Evolutionary conservation across 768 basidiomycete species (phyloP), one percentile per base, ranked within the genome.

Genomic region (Tubosaeta sp.): DNA sequence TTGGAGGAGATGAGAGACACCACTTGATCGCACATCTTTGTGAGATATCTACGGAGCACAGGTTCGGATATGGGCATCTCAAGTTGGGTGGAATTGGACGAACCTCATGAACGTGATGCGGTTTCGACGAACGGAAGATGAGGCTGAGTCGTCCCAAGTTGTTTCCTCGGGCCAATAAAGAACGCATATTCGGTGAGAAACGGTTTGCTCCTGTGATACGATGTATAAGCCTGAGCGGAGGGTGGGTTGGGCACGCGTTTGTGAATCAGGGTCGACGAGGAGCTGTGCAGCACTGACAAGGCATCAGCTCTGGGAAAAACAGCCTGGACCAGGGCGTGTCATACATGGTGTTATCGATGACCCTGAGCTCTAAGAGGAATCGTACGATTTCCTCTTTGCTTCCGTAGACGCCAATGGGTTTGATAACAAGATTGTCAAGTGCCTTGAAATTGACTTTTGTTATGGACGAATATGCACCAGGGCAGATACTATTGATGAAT

Each of bases 81-180:
- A 1, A n/a, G n/a, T 14, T 13, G 11, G 2, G 11, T 6, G 34
- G 1, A 50, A 25, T 1, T 6, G 6, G 7, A 51, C 65, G 37
- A 64, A 80, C 83, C 83, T 67, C 80, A 85, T 83, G 57, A 85
- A 85, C 0, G 82, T 81, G 3, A 78, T 69, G 7, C 83, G 72
- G 64, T 83, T 85, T 3, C 76, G 73, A 27, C 71, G 60, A 43
- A 80, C 73, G 5, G 79, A 67, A 1, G 74, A 66, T 8, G 66
- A 0, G 83, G 83, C 0, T 66, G 22, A 22, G 22, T 22, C 22
- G 22, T 22, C 22, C 22, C 22, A 22, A 22, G 22, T 22, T 22
- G 22, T 72, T 29, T 79, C 71, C 52, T 85, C 81, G 0, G 84
- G 83, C 83, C 84, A 85, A 51, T 81, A 84, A 5, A 85, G 57